These are phyloP conservation scores for Orbilia oligospora DNA, from an alignment of 2,329 filamentous ascomycete genomes.

Conservation along the genomic window DNA sequence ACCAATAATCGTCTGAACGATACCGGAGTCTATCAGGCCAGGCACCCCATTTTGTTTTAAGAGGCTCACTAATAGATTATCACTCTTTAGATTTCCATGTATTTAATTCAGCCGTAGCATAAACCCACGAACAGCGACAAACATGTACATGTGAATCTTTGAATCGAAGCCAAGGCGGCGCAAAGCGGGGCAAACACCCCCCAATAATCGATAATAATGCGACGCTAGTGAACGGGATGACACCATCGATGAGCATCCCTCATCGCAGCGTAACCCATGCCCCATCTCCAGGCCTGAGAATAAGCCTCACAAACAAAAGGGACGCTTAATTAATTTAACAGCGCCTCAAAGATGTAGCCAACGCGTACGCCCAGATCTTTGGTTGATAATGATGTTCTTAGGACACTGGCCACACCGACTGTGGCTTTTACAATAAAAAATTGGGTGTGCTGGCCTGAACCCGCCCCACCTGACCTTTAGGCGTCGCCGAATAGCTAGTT, in stretches of 20 bases:
- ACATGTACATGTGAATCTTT: background rate
- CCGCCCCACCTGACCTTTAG: background rate
- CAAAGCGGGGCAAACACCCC: conserved; percentile 1
- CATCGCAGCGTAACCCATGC: background rate
- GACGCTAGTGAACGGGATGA: background rate
- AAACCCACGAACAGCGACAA: background rate
- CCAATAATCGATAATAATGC: background rate
- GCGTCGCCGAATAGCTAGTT: background rate
- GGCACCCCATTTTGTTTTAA: too few relatives aligned
- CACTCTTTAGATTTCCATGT: background rate
- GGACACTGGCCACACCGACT: too few relatives aligned
- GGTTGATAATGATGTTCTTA: too few relatives aligned
- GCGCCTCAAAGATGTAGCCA: background rate
- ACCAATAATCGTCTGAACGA: background rate
- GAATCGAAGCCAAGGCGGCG: background rate
- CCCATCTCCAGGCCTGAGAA: conserved; percentile 3
- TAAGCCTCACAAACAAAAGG: conserved; percentile 1
- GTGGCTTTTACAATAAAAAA: too few relatives aligned
- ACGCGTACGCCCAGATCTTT: background rate
- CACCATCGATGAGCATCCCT: conserved; percentile 1
- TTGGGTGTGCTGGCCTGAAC: background rate
- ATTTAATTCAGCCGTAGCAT: conserved; percentile 1
- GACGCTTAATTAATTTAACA: background rate
- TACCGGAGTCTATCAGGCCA: too few relatives aligned
- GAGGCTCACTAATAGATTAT: background rate